Evolutionary conservation across 345 rosid species (phyloP).

Genomic region (Corymbia maculata): DNA sequence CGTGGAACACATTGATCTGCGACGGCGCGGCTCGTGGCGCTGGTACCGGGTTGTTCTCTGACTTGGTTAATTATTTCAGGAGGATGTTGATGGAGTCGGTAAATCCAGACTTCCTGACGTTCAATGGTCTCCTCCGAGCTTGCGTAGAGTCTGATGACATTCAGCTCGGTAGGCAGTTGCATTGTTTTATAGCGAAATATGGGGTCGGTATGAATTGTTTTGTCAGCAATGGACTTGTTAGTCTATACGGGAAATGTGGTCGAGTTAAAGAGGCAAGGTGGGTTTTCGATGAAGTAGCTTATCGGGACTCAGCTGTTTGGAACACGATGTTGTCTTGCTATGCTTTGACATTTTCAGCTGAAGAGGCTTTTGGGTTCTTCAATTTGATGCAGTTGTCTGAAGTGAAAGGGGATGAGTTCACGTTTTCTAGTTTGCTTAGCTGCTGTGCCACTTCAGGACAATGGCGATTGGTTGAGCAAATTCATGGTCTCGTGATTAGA

Average conservation of each 20-base stretch:
- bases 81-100: constrained; percentile 30
- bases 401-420: constrained; percentile 36
- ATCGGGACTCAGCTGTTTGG: constrained; percentile 52
- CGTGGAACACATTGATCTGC: constrained; percentile 58
- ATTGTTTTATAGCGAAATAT: constrained; percentile 36
- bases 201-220: constrained; percentile 34
- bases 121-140: constrained; percentile 40
- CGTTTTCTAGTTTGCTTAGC: constrained; percentile 51
- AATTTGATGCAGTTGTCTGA: constrained; percentile 32
- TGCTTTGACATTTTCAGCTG: constrained; percentile 28
- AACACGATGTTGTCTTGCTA: constrained; percentile 53
- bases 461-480: constrained; percentile 33
- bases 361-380: constrained; percentile 33
- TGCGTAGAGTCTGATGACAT: constrained; percentile 25
- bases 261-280: constrained; percentile 26
- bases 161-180: constrained; percentile 37
- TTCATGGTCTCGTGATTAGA: constrained; percentile 39
- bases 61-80: constrained; percentile 19
- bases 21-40: constrained; percentile 12
- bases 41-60: neutral
- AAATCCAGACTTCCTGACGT: constrained; percentile 36
- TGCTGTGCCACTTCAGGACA: constrained; percentile 21
- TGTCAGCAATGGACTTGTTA: constrained; percentile 36
- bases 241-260: constrained; percentile 66
- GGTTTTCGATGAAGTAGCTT: constrained; percentile 27